Percentiles rank a stretch among this genome's conserved stretches.
phyloP scores from a whole-genome alignment of 2,329 filamentous ascomycete genomes.

The Fusarium burgessii region DNA sequence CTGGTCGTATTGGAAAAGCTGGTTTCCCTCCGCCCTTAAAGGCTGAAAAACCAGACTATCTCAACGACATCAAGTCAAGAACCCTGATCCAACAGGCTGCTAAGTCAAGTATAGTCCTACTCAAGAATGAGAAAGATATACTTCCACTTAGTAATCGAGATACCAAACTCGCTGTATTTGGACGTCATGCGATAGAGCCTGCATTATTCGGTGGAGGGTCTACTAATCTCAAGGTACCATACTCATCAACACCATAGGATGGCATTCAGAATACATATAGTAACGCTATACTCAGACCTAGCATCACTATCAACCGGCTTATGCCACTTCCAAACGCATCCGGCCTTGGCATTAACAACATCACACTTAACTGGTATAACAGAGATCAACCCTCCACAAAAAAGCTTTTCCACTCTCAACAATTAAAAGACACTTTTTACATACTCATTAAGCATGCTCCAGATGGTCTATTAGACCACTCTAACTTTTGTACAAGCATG shows the following conservation, averaged over 20 bases:
- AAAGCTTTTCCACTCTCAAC: background rate
- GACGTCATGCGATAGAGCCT: background rate
- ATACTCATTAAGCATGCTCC: background rate
- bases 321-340: background rate
- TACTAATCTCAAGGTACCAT: background rate
- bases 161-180: background rate
- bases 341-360: background rate
- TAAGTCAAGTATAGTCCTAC: background rate
- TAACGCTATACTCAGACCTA: fast-evolving
- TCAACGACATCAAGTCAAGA: background rate
- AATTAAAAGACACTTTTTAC: background rate
- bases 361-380: background rate
- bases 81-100: background rate
- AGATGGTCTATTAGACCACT: background rate
- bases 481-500: background rate
- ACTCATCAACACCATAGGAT: background rate
- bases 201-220: background rate
- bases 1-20: background rate
- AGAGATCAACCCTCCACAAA: background rate
- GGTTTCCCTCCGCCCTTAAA: background rate
- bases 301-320: background rate
- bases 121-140: background rate
- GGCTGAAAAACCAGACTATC: background rate
- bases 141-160: background rate
- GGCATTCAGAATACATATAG: background rate